phyloP scores from a whole-genome alignment of 352 stramenopile genomes.

The Globisporangium lucens region DNA sequence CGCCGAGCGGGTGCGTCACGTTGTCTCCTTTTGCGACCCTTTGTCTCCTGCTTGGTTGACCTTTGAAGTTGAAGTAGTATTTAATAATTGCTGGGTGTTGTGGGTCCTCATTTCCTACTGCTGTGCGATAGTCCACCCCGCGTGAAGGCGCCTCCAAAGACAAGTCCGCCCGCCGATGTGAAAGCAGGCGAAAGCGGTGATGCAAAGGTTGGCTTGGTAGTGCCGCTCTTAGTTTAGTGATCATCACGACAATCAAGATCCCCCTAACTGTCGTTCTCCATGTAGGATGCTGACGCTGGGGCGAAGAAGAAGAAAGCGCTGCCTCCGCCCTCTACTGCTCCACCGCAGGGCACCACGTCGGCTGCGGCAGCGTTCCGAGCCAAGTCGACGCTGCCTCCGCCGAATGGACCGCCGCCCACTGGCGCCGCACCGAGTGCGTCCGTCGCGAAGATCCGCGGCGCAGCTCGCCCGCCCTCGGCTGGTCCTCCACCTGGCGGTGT shows the following conservation, averaged over 20 bases:
- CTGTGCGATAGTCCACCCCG: constrained; percentile 15
- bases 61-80: neutral
- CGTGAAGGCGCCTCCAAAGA: constrained; percentile 36
- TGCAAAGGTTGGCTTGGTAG: neutral
- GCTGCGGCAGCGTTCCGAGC: constrained; percentile 64
- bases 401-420: constrained; percentile 53
- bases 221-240: too few relatives aligned
- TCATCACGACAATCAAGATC: too few relatives aligned
- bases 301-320: constrained; percentile 69
- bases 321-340: constrained; percentile 63
- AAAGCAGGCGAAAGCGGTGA: constrained; percentile 22
- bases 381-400: constrained; percentile 57
- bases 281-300: constrained; percentile 16
- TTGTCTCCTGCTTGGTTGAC: neutral
- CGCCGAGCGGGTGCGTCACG: constrained; percentile 19
- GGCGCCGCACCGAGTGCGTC: constrained; percentile 48
- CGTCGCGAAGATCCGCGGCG: constrained; percentile 71
- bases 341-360: constrained; percentile 49
- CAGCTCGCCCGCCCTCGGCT: constrained; percentile 39
- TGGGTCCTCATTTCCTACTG: neutral
- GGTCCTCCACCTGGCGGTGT: constrained; percentile 29
- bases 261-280: neutral
- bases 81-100: neutral
- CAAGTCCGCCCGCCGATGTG: constrained; percentile 29
- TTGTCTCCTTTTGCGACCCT: neutral